Percentiles rank a stretch among this genome's conserved stretches.
Conservation (phyloP, 148 eudicot species). For the Arbutus unedo region DNA sequence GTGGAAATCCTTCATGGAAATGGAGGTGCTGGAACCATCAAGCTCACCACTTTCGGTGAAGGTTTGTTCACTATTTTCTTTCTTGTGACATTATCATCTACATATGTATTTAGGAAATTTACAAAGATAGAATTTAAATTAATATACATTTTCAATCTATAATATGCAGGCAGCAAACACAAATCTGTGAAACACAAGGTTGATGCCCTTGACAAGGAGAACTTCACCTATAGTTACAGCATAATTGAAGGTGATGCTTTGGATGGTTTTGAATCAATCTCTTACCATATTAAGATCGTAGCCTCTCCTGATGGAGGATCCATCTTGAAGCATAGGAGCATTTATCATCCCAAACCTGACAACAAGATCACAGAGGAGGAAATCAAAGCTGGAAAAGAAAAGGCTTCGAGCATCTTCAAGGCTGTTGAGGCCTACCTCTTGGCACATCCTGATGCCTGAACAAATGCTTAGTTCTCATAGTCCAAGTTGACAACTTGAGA, state of each 20-base stretch:
- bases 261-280: background rate
- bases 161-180: background rate
- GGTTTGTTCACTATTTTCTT: conserved; percentile 14
- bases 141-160: background rate
- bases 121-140: background rate
- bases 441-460: background rate
- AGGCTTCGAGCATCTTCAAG: conserved; percentile 5
- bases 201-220: background rate
- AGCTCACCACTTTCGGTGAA: conserved; percentile 27
- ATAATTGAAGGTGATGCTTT: background rate
- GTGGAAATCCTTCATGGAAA: conserved; percentile 16
- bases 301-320: background rate
- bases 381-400: background rate
- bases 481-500: background rate
- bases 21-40: conserved; percentile 24
- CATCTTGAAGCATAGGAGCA: background rate
- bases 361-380: background rate
- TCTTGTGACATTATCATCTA: background rate
- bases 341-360: background rate
- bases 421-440: conserved; percentile 6
- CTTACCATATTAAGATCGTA: background rate
- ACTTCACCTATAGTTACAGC: background rate
- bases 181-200: background rate
- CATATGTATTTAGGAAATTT: background rate
- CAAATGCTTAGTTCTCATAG: background rate